Percentiles rank a stretch among this genome's conserved stretches.
These are phyloP conservation scores for Metschnikowia matae DNA, from an alignment of 805 yeast species.

Conservation along the genomic window DNA sequence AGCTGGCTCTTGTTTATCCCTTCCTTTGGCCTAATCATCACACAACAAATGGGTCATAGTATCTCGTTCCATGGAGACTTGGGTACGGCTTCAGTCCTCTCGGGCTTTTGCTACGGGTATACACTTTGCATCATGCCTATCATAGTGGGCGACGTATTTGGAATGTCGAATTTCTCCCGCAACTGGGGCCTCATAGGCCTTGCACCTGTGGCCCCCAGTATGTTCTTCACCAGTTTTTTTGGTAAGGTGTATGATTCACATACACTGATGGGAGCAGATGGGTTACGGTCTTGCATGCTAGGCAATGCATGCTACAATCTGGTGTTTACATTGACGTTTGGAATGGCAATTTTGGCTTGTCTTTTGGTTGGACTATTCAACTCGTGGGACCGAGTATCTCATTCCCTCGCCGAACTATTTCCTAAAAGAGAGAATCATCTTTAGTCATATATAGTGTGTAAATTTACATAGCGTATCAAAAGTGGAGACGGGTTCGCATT, in stretches of 20 bases:
- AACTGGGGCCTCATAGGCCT: conserved; percentile 72
- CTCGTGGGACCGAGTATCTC: conserved; percentile 9
- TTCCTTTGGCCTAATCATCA: conserved; percentile 38
- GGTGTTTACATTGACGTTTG: conserved; percentile 39
- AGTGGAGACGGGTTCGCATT: background rate
- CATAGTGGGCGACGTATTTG: conserved; percentile 71
- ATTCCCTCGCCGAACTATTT: background rate
- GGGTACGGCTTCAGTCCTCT: conserved; percentile 49
- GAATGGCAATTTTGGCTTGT: conserved; percentile 27
- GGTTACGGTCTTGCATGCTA: conserved; percentile 22
- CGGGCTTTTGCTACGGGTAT: conserved; percentile 72
- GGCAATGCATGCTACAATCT: conserved; percentile 35
- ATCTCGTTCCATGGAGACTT: conserved; percentile 34
- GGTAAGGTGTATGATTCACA: conserved; percentile 59
- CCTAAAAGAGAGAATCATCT: background rate
- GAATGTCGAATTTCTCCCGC: conserved; percentile 60
- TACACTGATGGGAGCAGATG: conserved; percentile 18
- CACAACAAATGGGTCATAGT: conserved; percentile 48
- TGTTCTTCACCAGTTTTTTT: conserved; percentile 56
- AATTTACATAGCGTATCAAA: background rate
- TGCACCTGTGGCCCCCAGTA: conserved; percentile 62
- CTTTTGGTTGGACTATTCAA: conserved; percentile 16
- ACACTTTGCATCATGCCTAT: conserved; percentile 71
- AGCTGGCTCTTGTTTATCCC: conserved; percentile 56
- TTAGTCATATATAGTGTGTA: background rate